Evolutionary conservation across 352 stramenopile genomes (phyloP).

Genomic region (Plasmopara halstedii): DNA sequence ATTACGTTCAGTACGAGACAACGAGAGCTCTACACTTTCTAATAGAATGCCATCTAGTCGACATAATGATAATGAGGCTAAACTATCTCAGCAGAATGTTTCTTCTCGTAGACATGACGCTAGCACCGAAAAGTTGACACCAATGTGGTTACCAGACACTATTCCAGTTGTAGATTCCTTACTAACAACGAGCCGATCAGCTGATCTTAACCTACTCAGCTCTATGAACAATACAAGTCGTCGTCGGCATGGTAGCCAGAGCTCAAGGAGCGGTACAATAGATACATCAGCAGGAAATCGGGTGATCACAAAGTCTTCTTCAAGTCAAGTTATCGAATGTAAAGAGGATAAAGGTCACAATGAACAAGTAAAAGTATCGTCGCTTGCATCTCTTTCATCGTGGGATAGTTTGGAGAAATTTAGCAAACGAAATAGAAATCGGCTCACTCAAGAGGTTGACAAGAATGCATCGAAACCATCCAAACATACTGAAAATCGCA

Average conservation of each 20-base stretch:
- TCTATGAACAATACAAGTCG: conserved; percentile 10
- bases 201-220: conserved; percentile 2
- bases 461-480: not conserved
- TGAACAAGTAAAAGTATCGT: not conserved
- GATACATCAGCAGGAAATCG: not conserved
- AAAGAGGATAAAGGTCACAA: conserved; percentile 1
- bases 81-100: not conserved
- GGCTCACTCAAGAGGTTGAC: conserved; percentile 20
- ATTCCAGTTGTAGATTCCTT: conserved; percentile 3
- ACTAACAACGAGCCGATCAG: conserved; percentile 2
- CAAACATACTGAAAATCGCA: not conserved
- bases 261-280: conserved; percentile 1
- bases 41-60: not conserved
- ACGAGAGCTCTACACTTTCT: conserved; percentile 2
- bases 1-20: conserved; percentile 13
- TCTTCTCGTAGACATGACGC: not conserved
- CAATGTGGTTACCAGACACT: conserved; percentile 12
- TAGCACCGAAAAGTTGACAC: conserved; percentile 7
- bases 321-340: not conserved
- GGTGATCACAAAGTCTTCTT: conserved; percentile 4
- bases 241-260: conserved; percentile 10
- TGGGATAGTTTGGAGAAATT: conserved; percentile 81
- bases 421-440: conserved; percentile 61
- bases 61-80: not conserved
- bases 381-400: conserved; percentile 16